phyloP scores from a whole-genome alignment of 345 rosid genomes.

The Schrenkiella parvula region DNA sequence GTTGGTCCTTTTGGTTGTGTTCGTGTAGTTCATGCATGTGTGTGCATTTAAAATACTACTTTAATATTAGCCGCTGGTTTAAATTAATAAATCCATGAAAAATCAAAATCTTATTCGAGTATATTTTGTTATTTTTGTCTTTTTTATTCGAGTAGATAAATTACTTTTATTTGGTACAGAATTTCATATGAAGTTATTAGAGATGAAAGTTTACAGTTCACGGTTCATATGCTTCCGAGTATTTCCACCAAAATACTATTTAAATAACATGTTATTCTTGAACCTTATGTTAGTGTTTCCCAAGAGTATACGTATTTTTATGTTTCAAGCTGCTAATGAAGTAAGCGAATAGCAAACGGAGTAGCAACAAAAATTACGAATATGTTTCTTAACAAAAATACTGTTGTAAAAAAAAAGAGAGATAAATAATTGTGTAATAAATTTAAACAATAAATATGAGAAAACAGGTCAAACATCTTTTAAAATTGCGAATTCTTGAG shows the following conservation, averaged over 20 bases:
- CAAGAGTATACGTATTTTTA: not conserved
- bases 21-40: constrained; percentile 29
- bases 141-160: not conserved
- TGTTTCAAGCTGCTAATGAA: not conserved
- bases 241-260: not conserved
- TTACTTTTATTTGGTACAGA: not conserved
- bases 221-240: not conserved
- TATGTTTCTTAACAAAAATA: not conserved
- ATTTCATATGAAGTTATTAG: not conserved
- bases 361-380: not conserved
- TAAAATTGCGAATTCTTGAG: not conserved
- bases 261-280: no score
- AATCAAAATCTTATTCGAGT: not conserved
- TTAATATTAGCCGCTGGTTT: not conserved
- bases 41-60: not conserved
- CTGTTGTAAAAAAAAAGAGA: not conserved
- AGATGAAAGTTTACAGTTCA: not conserved
- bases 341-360: not conserved
- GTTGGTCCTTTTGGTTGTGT: constrained; percentile 16
- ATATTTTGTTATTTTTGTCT: no score
- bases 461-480: not conserved
- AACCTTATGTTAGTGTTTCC: no score
- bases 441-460: not conserved
- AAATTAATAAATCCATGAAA: not conserved
- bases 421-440: not conserved